phyloP scores from a whole-genome alignment of 2,329 filamentous ascomycete genomes.

The Pseudocercospora fijiensis region DNA sequence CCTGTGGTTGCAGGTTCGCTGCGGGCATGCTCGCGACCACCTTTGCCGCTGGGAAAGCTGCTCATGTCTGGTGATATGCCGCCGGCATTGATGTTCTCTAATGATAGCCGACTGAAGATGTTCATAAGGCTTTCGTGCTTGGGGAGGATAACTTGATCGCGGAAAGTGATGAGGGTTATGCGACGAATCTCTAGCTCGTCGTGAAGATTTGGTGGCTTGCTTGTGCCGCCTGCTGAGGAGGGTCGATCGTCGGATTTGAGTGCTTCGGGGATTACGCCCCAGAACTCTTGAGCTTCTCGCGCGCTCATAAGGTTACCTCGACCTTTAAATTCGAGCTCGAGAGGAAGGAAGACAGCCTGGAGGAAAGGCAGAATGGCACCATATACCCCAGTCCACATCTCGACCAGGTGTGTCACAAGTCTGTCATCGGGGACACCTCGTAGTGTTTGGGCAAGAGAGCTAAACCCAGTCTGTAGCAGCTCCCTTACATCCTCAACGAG shows the following conservation, averaged over 20 bases:
- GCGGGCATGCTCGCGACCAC: conserved; percentile 32
- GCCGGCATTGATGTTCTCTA: conserved; percentile 65
- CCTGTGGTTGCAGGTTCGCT: conserved; percentile 37
- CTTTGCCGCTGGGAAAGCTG: conserved; percentile 6
- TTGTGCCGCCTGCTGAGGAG: conserved; percentile 42
- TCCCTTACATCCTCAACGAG: conserved; percentile 76
- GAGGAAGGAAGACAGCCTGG: conserved; percentile 87
- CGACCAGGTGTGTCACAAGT: conserved; percentile 85
- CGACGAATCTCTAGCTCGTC: conserved; percentile 79
- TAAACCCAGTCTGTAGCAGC: conserved; percentile 76
- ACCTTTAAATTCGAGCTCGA: conserved; percentile 91
- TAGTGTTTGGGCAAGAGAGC: conserved; percentile 79
- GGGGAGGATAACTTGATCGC: conserved; percentile 83
- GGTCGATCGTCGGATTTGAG: conserved; percentile 45
- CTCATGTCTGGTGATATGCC: conserved; percentile 41
- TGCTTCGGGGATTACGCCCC: conserved; percentile 65
- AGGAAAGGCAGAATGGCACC: conserved; percentile 88
- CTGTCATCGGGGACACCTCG: conserved; percentile 77
- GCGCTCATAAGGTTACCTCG: conserved; percentile 73
- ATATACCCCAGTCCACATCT: conserved; percentile 92
- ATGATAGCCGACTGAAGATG: conserved; percentile 83
- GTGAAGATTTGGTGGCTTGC: conserved; percentile 46
- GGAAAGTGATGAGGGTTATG: conserved; percentile 81
- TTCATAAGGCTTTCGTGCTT: conserved; percentile 85
- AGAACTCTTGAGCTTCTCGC: conserved; percentile 84